These are phyloP conservation scores for Scleroderma bovista DNA, from an alignment of 768 basidiomycete species.

Conservation along the genomic window DNA sequence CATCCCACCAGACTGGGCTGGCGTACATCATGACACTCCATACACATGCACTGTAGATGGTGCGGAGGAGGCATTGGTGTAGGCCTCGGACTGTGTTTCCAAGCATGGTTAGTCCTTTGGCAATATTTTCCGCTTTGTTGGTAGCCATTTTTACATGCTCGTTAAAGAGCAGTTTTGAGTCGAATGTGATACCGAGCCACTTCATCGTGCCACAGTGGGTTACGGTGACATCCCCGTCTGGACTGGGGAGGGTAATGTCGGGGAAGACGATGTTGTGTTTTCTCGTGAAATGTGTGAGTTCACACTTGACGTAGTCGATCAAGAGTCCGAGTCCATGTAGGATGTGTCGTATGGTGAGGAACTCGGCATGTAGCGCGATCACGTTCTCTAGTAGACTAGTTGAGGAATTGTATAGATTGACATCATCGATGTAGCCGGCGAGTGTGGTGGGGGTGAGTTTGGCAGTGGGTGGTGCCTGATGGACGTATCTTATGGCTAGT, in stretches of 20 bases:
- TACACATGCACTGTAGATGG: too few species aligned
- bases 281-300: conserved; percentile 26
- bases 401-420: neutral
- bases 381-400: neutral
- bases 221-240: neutral
- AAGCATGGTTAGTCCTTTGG: too few species aligned
- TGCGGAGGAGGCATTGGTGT: too few species aligned
- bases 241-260: conserved; percentile 4
- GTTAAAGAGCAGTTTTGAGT: neutral
- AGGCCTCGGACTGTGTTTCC: too few species aligned
- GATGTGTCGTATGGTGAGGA: neutral
- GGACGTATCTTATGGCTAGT: neutral
- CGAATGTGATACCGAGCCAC: neutral
- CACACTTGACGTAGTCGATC: conserved; percentile 12
- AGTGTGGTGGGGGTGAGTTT: neutral
- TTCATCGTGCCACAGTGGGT: too few species aligned
- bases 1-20: too few species aligned
- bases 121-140: too few species aligned
- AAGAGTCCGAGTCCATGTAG: neutral
- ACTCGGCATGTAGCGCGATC: too few species aligned
- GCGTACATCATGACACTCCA: too few species aligned
- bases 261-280: conserved; percentile 2
- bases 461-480: neutral
- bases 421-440: neutral
- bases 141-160: too few species aligned